Evolutionary conservation across 495 filamentous ascomycete species (phyloP), one percentile per base, ranked within the genome.

Genomic region (Coniosporium apollinis): DNA sequence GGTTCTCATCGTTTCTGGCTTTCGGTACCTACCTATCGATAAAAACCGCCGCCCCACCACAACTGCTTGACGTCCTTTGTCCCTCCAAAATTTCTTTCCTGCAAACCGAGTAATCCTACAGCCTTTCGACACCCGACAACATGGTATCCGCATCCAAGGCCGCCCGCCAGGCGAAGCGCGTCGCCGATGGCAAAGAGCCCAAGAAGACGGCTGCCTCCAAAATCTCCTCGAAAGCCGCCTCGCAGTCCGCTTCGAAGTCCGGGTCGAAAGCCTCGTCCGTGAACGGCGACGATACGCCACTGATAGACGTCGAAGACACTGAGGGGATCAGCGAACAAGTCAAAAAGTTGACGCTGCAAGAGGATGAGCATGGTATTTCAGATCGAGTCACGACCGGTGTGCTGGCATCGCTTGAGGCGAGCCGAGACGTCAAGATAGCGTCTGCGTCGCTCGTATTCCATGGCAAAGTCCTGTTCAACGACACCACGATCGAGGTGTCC

Each of bases 311-410:
- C 38, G 66, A 72, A 38, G 66, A 74, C 70, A 64, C 62, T 19
- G 70, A 72, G 36, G n/a, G n/a, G n/a, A 76, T 86, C 59, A 70
- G 74, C 65, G 76, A 79, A 48, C 76, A 79, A 48, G 76, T 93
- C 37, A 78, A 84, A 53, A 82, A 79, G 64, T 59, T 83, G 43
- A 71, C 68, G 35, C 56, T 87, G 36, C 89, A 99, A 65, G 76
- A 93, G 69, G 89, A 96, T 60, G 81, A 91, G 61, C 72, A 94
- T 51, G 89, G 89, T 50, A 64, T 99, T 20, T 96, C 91, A 13
- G 89, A 99, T 59, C 80, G 89, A 55, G 91, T 99, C 54, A 96
- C 91, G 40, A 99, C 89, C 36, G 89, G 89, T 70, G 91, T 99
- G 18, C 68, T 99, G 19, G 68, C 87, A 14, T 96, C 91, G 19